Conservation (phyloP, 2,329 filamentous ascomycete genomes). For the Talaromyces rugulosus region DNA sequence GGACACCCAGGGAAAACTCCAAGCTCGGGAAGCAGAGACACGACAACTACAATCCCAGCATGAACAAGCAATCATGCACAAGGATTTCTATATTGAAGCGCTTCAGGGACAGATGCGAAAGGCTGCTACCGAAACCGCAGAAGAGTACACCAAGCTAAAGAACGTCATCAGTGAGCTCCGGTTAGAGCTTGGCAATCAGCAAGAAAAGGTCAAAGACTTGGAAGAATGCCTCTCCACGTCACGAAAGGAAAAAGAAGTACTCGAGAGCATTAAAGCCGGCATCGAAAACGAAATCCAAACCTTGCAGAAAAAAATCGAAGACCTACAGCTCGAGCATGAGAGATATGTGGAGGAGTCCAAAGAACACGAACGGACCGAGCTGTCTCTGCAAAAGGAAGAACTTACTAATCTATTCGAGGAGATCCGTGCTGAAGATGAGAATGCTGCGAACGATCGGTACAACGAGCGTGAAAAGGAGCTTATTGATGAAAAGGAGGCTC, state of each 20-base stretch:
- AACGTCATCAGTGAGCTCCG: constrained; percentile 46
- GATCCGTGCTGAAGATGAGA: constrained; percentile 41
- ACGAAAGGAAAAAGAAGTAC: constrained; percentile 41
- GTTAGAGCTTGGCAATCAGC: constrained; percentile 48
- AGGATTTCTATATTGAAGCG: constrained; percentile 51
- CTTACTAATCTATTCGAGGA: constrained; percentile 47
- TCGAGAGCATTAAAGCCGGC: constrained; percentile 41
- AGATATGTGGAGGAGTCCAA: constrained; percentile 31
- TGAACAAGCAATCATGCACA: constrained; percentile 48
- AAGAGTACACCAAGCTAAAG: constrained; percentile 42
- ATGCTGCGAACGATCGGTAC: constrained; percentile 32
- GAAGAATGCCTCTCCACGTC: constrained; percentile 43
- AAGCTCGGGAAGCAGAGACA: constrained; percentile 46
- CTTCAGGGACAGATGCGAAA: constrained; percentile 49
- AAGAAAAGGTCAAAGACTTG: constrained; percentile 51
- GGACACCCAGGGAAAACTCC: constrained; percentile 48
- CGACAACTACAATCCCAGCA: constrained; percentile 48
- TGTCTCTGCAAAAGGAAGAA: constrained; percentile 42
- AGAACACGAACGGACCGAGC: constrained; percentile 29
- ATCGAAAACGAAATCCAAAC: constrained; percentile 38
- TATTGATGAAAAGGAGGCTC: constrained; percentile 32
- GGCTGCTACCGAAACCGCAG: constrained; percentile 46
- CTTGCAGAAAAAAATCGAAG: constrained; percentile 35
- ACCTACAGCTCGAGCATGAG: constrained; percentile 44
- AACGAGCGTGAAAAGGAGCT: constrained; percentile 41